Evolutionary conservation across 2,329 filamentous ascomycete genomes (phyloP), one percentile per base, ranked within the genome.

Genomic region (Sporothrix brasiliensis): DNA sequence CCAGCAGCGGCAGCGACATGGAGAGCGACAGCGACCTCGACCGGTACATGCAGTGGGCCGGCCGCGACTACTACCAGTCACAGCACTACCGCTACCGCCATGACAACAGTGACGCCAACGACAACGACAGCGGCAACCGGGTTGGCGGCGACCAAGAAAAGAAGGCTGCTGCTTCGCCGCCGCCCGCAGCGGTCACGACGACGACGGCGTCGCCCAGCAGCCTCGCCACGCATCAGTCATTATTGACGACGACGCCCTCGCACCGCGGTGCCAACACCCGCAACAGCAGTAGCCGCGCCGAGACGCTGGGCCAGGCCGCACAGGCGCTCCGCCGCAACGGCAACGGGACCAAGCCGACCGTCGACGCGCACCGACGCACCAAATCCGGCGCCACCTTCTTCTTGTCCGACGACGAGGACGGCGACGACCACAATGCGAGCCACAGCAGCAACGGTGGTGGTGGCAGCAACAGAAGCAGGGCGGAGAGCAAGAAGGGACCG

Each of bases 11-110:
- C 44, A 30, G 54, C 27, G 9, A 61, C 34, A 63, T 30, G 27
- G 47, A 63, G 44, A 61, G 53, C 41, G 67, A 60, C 54, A 69
- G 67, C 56, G 60, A 54, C 27, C 16, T 54, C 9, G 63, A 67
- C 21, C 63, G 63, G 16, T 67, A 53, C 30, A 52, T 67, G 63
- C 63, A 67, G 63, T 67, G 63, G 63, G 66, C 66, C 50, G 66
- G 66, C 34, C 66, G 66, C 5, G 52, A 58, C 52, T 68, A 56
- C 39, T 34, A 68, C n/a, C 66, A 49, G 50, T 52, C 30, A 39
- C 50, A 68, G 54, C 27, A 44, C n/a, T 34, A 63, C 41, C 58
- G 49, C 47, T 4, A 44, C 30, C 44, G 27, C 24, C 4, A 1
- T 2, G 24, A 50, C 49, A 6, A 24, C 4, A 50, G 11, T 16